Evolutionary conservation across 2,329 filamentous ascomycete genomes (phyloP), one percentile per base, ranked within the genome.

Genomic region (Ilyonectria destructans): DNA sequence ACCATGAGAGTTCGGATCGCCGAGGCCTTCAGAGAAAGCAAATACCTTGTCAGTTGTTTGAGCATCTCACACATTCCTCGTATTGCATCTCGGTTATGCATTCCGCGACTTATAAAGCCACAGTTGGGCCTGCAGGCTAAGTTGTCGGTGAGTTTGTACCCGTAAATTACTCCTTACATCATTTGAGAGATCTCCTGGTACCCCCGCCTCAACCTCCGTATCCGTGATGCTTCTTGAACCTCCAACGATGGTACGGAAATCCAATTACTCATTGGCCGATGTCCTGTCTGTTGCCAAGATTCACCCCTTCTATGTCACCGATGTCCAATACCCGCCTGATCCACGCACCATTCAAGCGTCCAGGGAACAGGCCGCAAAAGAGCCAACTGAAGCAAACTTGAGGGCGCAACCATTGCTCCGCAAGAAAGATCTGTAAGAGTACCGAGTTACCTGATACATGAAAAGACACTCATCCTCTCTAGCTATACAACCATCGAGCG

Each of bases 401-500:
- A 68, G 17, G 1, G 2, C 51, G 0, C 73, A 66, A 8, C 69
- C 74, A 0, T 21, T 79, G 0, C 68, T 79, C 0, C 58, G 59
- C 8, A 79, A 78, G 60, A 58, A 45, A 0, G 46, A 73, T 0
- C 21, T 79, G 75, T 78, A 48, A 74, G 78, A 54, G 2, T 15
- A 4, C 17, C 1, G 1, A n/a, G 15, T 6, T 17, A 45, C 15
- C 17, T 7, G 37, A 26, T n/a, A 19, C 15, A 7, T 8, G 17
- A 43, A 43, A 4, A 5, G 7, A 43, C 15, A 1, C 40, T 43
- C 40, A 43, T n/a, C 40, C 0, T 2, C 6, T 15, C 2, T 7
- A 85, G 82, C 1, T 83, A 84, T 40, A 65, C 65, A 0, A 65
- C 69, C 0, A 78, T 84, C 21, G 68, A 80, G 15, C 75, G 82